These are phyloP conservation scores for Myriangium duriaei DNA, from an alignment of 2,329 filamentous ascomycete species.

Conservation along the genomic window DNA sequence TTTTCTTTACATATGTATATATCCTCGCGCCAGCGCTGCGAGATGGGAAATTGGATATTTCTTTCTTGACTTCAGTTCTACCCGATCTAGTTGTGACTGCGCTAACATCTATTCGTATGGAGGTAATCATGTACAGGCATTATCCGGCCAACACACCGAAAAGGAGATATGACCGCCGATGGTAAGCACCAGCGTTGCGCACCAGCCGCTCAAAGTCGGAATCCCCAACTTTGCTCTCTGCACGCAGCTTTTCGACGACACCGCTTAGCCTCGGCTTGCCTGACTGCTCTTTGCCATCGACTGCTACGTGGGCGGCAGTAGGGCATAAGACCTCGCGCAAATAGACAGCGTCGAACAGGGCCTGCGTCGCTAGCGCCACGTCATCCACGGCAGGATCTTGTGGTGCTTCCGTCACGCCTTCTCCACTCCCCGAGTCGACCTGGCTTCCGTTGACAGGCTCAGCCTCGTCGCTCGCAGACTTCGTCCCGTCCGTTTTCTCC, in stretches of 20 bases:
- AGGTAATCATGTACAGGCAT: too few relatives aligned
- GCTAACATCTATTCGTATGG: too few relatives aligned
- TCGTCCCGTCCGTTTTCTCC: constrained; percentile 9
- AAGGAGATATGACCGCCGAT: constrained; percentile 67
- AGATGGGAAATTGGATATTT: not conserved
- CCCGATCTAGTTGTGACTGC: not conserved
- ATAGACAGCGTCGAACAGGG: constrained; percentile 33
- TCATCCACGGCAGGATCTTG: constrained; percentile 12
- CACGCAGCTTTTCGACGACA: constrained; percentile 26
- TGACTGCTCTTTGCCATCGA: not conserved
- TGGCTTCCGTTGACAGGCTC: constrained; percentile 11
- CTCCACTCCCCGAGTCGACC: constrained; percentile 1
- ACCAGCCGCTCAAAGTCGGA: constrained; percentile 41
- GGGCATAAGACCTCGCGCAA: constrained; percentile 20
- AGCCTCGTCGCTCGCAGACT: constrained; percentile 12
- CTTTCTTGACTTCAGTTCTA: not conserved
- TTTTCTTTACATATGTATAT: too few relatives aligned
- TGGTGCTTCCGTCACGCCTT: not conserved
- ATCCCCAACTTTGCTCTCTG: constrained; percentile 38
- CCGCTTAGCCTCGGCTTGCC: constrained; percentile 9
- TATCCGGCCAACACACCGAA: constrained; percentile 58
- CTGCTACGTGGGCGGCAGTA: too few relatives aligned
- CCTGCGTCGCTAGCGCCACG: constrained; percentile 24
- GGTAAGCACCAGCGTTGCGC: constrained; percentile 62
- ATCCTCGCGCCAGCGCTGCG: too few relatives aligned